These are phyloP conservation scores for Lactifluus echinatus DNA, from an alignment of 768 basidiomycete species.

Conservation along the genomic window DNA sequence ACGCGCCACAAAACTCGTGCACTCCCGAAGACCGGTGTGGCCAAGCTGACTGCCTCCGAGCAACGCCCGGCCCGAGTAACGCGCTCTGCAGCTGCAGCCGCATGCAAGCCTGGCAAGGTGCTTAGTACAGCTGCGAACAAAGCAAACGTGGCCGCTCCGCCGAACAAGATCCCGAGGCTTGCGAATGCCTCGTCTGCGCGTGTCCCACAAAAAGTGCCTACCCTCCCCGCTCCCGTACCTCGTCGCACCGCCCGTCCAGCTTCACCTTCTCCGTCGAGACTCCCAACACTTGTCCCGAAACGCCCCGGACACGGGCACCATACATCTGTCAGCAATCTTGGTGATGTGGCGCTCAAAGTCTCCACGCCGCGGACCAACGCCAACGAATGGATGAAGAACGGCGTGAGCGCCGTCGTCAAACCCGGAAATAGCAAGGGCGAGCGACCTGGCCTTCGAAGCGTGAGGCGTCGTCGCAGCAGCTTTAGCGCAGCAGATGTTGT, in stretches of 20 bases:
- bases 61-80: slow-evolving; percentile 68
- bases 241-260: slow-evolving; percentile 40
- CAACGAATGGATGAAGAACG: slow-evolving; percentile 62
- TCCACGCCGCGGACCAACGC: slow-evolving; percentile 28
- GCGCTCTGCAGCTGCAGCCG: slow-evolving; percentile 46
- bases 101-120: slow-evolving; percentile 23
- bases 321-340: slow-evolving; percentile 37
- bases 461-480: slow-evolving; percentile 74
- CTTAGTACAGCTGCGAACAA: slow-evolving; percentile 22
- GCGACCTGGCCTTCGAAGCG: slow-evolving; percentile 63
- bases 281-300: slow-evolving; percentile 64
- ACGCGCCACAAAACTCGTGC: slow-evolving; percentile 22
- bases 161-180: slow-evolving; percentile 35
- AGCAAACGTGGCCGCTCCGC: slow-evolving; percentile 26
- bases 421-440: slow-evolving; percentile 57
- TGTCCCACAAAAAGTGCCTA: slow-evolving; percentile 25
- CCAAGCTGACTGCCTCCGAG: slow-evolving; percentile 55
- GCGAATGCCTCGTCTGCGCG: slow-evolving; percentile 40
- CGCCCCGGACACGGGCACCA: slow-evolving; percentile 31
- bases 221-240: slow-evolving; percentile 28
- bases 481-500: slow-evolving; percentile 84
- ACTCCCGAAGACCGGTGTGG: slow-evolving; percentile 28
- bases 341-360: slow-evolving; percentile 40
- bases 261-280: slow-evolving; percentile 63
- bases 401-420: slow-evolving; percentile 58